Evolutionary conservation across 345 rosid genomes (phyloP).

Genomic region (Kernera saxatilis): DNA sequence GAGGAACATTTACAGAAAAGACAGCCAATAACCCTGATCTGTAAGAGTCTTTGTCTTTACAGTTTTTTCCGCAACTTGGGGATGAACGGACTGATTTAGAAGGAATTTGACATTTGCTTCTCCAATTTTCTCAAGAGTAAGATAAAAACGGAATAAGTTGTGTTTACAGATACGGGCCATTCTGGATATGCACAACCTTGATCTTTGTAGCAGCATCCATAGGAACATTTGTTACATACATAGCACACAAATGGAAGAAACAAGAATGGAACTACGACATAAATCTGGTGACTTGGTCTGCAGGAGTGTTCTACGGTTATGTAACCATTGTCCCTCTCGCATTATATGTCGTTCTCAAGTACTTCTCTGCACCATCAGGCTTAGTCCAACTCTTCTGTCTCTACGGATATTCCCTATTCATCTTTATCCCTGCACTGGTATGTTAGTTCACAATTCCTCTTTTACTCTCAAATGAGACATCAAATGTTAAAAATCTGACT

Average conservation of each 20-base stretch:
- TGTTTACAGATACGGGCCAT: constrained; percentile 78
- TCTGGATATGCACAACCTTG: constrained; percentile 94
- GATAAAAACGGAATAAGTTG: not conserved
- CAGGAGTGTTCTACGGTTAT: constrained; percentile 92
- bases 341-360: constrained; percentile 74
- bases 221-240: constrained; percentile 88
- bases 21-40: constrained; percentile 69
- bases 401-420: constrained; percentile 78
- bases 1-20: constrained; percentile 81
- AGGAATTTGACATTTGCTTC: not conserved
- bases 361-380: constrained; percentile 96
- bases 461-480: not conserved
- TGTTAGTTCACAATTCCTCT: not conserved
- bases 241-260: constrained; percentile 75
- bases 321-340: constrained; percentile 71
- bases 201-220: constrained; percentile 94
- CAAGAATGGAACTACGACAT: constrained; percentile 90
- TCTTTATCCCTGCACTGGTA: constrained; percentile 90
- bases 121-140: not conserved
- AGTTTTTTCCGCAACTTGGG: no score
- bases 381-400: constrained; percentile 86
- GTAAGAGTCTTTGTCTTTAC: constrained; percentile 39
- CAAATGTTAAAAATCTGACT: not conserved
- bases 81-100: not conserved
- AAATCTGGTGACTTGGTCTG: constrained; percentile 96